Conservation (phyloP, 2,329 filamentous ascomycete species). For the Aspergillus pseudonomiae region DNA sequence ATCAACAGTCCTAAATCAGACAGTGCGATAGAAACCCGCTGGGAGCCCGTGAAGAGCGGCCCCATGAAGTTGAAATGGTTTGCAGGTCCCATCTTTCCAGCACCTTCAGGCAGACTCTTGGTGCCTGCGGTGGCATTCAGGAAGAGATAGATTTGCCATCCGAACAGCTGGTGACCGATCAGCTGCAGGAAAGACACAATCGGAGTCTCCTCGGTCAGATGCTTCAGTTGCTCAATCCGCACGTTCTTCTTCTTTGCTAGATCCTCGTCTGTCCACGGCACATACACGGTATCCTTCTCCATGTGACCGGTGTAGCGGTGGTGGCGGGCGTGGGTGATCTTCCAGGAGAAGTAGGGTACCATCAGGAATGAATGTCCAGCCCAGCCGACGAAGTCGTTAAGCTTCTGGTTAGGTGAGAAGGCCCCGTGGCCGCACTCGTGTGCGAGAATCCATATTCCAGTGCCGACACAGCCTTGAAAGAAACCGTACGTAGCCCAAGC, state of each 20-base stretch:
- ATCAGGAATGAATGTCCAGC: conserved; percentile 66
- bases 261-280: conserved; percentile 52
- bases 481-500: conserved; percentile 65
- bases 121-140: conserved; percentile 59
- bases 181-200: conserved; percentile 58
- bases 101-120: conserved; percentile 46
- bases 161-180: conserved; percentile 64
- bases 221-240: conserved; percentile 55
- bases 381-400: conserved; percentile 68
- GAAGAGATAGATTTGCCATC: conserved; percentile 67
- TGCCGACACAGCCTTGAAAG: conserved; percentile 66
- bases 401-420: conserved; percentile 58
- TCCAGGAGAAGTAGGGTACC: conserved; percentile 74
- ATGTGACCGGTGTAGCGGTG: conserved; percentile 71
- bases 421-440: conserved; percentile 73
- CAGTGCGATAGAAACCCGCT: conserved; percentile 59
- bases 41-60: conserved; percentile 62
- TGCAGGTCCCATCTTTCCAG: conserved; percentile 24
- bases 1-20: conserved; percentile 63
- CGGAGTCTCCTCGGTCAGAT: conserved; percentile 62
- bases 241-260: conserved; percentile 45
- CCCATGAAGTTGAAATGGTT: conserved; percentile 66
- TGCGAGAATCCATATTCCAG: conserved; percentile 70
- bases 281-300: conserved; percentile 68
- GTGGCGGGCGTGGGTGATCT: conserved; percentile 70